phyloP scores from a whole-genome alignment of 495 filamentous ascomycete genomes.

The Hypoxylon lenormandii region DNA sequence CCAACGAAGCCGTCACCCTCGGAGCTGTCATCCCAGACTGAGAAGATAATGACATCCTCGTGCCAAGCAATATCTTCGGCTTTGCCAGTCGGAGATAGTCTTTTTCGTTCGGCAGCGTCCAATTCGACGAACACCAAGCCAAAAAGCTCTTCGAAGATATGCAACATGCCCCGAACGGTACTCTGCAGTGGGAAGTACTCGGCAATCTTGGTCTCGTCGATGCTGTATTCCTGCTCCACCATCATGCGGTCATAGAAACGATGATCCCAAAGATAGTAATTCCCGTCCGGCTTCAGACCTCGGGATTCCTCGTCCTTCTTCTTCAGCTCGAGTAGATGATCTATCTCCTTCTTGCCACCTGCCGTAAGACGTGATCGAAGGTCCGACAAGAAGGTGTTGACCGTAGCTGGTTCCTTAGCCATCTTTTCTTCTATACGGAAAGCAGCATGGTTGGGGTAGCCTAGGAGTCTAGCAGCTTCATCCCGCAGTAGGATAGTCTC shows the following conservation, averaged over 20 bases:
- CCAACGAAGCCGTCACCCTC: constrained; percentile 71
- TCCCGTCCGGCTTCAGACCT: constrained; percentile 70
- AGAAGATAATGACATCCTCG: constrained; percentile 71
- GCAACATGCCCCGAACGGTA: constrained; percentile 89
- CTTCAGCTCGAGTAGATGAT: constrained; percentile 80
- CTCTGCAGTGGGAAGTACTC: constrained; percentile 92
- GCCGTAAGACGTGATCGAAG: constrained; percentile 77
- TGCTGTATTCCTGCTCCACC: constrained; percentile 87
- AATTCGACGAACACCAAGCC: constrained; percentile 92
- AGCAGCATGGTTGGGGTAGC: constrained; percentile 91
- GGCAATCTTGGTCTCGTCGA: constrained; percentile 88
- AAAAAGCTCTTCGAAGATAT: constrained; percentile 93
- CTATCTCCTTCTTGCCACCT: constrained; percentile 81
- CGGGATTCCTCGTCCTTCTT: constrained; percentile 74
- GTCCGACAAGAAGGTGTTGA: constrained; percentile 85
- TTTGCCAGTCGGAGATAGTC: constrained; percentile 65
- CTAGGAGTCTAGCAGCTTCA: constrained; percentile 89
- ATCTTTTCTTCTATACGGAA: constrained; percentile 96
- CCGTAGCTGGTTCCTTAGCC: constrained; percentile 90
- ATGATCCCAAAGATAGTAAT: constrained; percentile 92
- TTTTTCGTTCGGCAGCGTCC: constrained; percentile 61
- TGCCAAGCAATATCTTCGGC: constrained; percentile 72
- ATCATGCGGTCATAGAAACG: constrained; percentile 87
- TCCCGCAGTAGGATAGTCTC: constrained; percentile 90
- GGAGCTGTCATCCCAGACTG: constrained; percentile 70